Percentiles rank a stretch among this genome's conserved stretches.
phyloP scores from a whole-genome alignment of 495 filamentous ascomycete species.

The Podospora pseudoanserina region DNA sequence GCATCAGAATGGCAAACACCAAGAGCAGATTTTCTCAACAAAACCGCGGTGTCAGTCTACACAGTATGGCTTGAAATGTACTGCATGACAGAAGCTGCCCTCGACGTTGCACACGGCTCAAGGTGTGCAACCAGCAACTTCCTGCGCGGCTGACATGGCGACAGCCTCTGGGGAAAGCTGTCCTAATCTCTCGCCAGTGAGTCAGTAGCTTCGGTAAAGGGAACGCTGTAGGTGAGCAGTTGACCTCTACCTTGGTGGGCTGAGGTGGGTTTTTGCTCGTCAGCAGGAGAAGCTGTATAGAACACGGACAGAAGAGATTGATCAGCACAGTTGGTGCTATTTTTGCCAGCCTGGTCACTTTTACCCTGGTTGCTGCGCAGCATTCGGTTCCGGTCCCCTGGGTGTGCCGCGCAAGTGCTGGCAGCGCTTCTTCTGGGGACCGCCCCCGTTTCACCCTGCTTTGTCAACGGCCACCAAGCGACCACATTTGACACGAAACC shows the following conservation, averaged over 20 bases:
- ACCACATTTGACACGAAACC: slow-evolving; percentile 8
- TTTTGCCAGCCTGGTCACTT: slow-evolving; percentile 10
- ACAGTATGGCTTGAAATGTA: background rate
- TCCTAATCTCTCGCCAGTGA: slow-evolving; percentile 4
- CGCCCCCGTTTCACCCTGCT: slow-evolving; percentile 16
- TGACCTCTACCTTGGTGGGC: slow-evolving; percentile 1
- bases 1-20: background rate
- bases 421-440: slow-evolving; percentile 5
- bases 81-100: background rate
- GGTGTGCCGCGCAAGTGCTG: slow-evolving; percentile 12
- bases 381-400: slow-evolving; percentile 22
- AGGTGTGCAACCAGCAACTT: background rate
- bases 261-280: slow-evolving; percentile 2
- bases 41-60: background rate
- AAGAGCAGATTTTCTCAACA: background rate
- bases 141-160: background rate
- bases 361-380: background rate
- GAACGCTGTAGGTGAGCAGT: background rate
- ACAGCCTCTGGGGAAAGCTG: background rate
- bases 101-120: background rate
- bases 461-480: slow-evolving; percentile 13
- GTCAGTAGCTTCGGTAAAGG: background rate
- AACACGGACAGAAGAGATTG: slow-evolving; percentile 3
- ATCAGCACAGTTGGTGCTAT: slow-evolving; percentile 9
- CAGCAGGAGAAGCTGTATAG: background rate